Evolutionary conservation across 1,284 basidiomycete genomes (phyloP).

Genomic region (Apiotrichum brassicae): DNA sequence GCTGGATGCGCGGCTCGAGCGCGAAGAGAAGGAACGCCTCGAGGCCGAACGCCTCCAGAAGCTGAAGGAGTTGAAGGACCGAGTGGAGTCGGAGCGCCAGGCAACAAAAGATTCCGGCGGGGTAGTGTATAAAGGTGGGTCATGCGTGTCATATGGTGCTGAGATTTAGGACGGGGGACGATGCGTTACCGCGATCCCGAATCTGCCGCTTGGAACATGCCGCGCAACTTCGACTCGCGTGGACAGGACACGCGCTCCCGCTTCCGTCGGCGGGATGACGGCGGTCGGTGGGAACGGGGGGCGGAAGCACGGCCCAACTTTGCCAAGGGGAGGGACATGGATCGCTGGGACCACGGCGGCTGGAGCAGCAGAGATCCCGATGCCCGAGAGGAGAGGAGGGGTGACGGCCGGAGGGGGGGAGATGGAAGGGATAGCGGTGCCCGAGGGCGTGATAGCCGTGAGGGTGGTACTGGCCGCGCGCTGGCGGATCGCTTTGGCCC

Average conservation of each 20-base stretch:
- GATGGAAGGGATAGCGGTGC: not conserved
- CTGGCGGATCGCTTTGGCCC: constrained; percentile 45
- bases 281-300: constrained; percentile 20
- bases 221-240: constrained; percentile 29
- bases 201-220: constrained; percentile 15
- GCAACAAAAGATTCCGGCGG: constrained; percentile 29
- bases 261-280: constrained; percentile 1
- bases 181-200: constrained; percentile 47
- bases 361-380: constrained; percentile 7
- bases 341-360: constrained; percentile 25
- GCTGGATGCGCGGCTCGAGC: constrained; percentile 45
- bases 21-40: constrained; percentile 45
- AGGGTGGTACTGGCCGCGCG: constrained; percentile 44
- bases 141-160: not conserved
- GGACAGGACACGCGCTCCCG: constrained; percentile 20
- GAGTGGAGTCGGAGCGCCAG: constrained; percentile 32
- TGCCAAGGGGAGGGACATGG: constrained; percentile 25
- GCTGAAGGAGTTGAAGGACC: constrained; percentile 29
- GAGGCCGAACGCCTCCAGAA: constrained; percentile 30
- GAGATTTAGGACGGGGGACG: constrained; percentile 37
- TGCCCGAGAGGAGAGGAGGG: not conserved
- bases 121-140: constrained; percentile 44
- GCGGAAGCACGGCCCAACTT: constrained; percentile 15
- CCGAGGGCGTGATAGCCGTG: constrained; percentile 24
- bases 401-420: constrained; percentile 5